A percentile compares a stretch with the other conserved stretches of the same genome.
Evolutionary conservation across 78 protist genomes (phyloP).

Genomic region (Speleostelium caveatum): DNA sequence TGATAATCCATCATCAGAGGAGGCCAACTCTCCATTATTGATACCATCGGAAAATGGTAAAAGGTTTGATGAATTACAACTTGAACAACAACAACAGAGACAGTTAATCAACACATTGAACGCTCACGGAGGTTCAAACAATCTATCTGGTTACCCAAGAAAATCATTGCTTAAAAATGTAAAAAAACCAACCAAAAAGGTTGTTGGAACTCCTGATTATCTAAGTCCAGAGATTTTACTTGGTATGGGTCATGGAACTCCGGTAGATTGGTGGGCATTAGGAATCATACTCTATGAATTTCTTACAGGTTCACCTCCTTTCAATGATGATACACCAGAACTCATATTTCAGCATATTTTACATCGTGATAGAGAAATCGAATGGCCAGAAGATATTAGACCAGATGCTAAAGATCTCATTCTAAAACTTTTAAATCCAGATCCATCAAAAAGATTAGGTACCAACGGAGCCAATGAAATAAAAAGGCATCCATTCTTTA

Average conservation of each 20-base stretch:
- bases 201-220: conserved; percentile 97
- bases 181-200: conserved; percentile 48
- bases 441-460: conserved; percentile 76
- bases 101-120: neutral
- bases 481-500: conserved; percentile 84
- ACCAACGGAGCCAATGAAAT: conserved; percentile 75
- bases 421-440: conserved; percentile 37
- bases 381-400: conserved; percentile 67
- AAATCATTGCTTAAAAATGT: conserved; percentile 10
- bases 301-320: conserved; percentile 93
- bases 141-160: conserved; percentile 25
- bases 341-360: conserved; percentile 77
- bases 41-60: neutral
- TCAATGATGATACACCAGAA: conserved; percentile 93
- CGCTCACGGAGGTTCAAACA: neutral
- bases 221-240: conserved; percentile 96
- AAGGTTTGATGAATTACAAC: no score
- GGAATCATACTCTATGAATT: conserved; percentile 92
- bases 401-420: conserved; percentile 82
- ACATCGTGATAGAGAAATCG: conserved; percentile 66
- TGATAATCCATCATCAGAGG: neutral
- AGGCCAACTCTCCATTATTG: neutral
- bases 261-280: conserved; percentile 98
- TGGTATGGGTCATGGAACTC: conserved; percentile 82
- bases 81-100: neutral